Evolutionary conservation across 345 rosid genomes (phyloP), one percentile per base, ranked within the genome.

Genomic region (Passiflora organensis): DNA sequence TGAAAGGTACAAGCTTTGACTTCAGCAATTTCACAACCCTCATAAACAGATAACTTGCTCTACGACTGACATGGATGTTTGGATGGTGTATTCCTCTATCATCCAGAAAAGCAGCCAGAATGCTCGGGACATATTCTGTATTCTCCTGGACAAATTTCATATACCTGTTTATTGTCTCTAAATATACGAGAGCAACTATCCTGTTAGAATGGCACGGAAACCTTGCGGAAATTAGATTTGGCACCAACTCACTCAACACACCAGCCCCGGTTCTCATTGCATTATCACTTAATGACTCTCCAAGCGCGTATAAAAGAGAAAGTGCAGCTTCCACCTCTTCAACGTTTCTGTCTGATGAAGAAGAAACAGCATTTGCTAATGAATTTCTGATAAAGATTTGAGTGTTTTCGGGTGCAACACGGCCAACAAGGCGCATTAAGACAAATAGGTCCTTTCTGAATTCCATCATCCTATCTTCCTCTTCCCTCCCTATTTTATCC

Each of bases 321-420:
- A 93, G 87, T 6, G 96, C 91, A 53, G 89, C 99, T 79, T 93
- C 99, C 56, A 89, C 95, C 68, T 88, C 84, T 80, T 93, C 99
- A 21, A 84, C 87, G 63, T 84, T 86, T 69, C 76, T 76, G 57
- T 82, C 89, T 0, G 86, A 66, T 2, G 86, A 63, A 21, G 83
- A 86, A 56, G 76, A 46, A 62, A 82, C 81, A 59, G 86, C 84
- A 55, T 63, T 78, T 55, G 62, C 84, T 45, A 93, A 69, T 43
- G 99, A 76, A 71, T 78, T 89, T 49, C 85, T 78, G 37, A 93
- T 84, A 59, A 93, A 93, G 39, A 67, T 51, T 64, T 80, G 89
- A 50, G 95, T 81, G 47, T 80, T 78, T 53, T 86, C 89, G 47
- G 96, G 95, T 63, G 99, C 89, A 64, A 82, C 89, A 32, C 94